Evolutionary conservation across 768 basidiomycete species (phyloP), one percentile per base, ranked within the genome.

Genomic region (Amanita subjunquillea): DNA sequence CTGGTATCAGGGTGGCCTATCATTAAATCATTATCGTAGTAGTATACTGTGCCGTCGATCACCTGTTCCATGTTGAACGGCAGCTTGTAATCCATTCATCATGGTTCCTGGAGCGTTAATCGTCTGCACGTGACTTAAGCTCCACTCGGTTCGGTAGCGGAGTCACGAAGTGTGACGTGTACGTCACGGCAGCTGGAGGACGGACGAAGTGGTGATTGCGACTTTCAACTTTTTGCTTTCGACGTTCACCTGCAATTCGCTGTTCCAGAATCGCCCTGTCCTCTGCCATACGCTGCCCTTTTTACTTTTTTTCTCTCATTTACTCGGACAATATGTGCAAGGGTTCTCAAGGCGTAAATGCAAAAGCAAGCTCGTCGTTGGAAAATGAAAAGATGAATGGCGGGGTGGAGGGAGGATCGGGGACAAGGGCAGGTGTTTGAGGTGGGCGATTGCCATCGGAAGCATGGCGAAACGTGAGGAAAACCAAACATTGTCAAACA

Each of bases 401-500:
- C 8, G 17, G 44, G 7, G 50, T 12, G 13, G 23, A 37, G 20
- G 34, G 42, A 22, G 42, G 55, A n/a, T 23, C 32, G 49, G 50
- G 50, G 30, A 29, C 36, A 30, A 25, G 50, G 50, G 15, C 34
- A 48, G 37, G 6, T 49, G 48, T 39, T 41, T 51, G 50, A 36
- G 39, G 50, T 17, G 50, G 32, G 42, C 32, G 50, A 34, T 32
- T 34, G 27, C 37, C 30, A 46, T 46, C 44, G 50, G 50, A 43
- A 44, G 38, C 29, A 47, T 15, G 55, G 50, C 44, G 45, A 40
- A 51, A 20, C 37, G 50, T 37, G 37, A 27, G 17, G 46, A 17
- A 42, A 32, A 23, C 37, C 25, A 44, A 55, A 55, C 43, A 55
- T 3, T 1, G 9, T 23, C 55, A 55, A 55, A 55, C 17, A 55